phyloP scores from a whole-genome alignment of 2,329 filamentous ascomycete genomes.

The Ophiostoma himal-ulmi region DNA sequence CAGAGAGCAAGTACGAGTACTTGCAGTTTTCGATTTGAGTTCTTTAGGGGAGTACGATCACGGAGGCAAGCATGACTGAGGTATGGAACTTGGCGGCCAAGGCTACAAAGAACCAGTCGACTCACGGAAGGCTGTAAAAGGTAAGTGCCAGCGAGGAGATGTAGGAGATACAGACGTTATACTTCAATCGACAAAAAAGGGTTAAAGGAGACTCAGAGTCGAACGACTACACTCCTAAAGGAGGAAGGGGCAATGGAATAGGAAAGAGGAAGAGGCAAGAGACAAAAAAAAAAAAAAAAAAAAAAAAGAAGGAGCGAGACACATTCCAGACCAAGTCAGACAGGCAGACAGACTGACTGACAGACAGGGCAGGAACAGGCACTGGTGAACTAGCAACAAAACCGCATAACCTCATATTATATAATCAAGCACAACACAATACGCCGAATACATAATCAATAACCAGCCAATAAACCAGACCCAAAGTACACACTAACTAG shows the following conservation, averaged over 20 bases:
- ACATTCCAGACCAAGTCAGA: background rate
- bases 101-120: conserved; percentile 5
- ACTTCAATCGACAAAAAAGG: background rate
- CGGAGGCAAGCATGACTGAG: background rate
- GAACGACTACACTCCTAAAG: background rate
- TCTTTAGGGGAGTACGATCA: background rate
- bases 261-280: background rate
- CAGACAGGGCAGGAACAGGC: background rate
- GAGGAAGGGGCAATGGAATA: background rate
- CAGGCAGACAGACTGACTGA: background rate
- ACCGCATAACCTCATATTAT: background rate
- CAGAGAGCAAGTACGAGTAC: background rate
- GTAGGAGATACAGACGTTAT: background rate
- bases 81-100: background rate
- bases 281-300: background rate
- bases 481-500: background rate
- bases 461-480: background rate
- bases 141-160: background rate
- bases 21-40: background rate
- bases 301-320: background rate
- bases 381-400: background rate
- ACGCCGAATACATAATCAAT: background rate
- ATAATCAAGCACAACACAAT: background rate
- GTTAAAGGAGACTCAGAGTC: background rate
- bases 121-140: background rate